Percentiles rank a stretch among this genome's conserved stretches.
These are phyloP conservation scores for Lactifluus hygrophoroides DNA, from an alignment of 768 basidiomycete species.

Conservation along the genomic window DNA sequence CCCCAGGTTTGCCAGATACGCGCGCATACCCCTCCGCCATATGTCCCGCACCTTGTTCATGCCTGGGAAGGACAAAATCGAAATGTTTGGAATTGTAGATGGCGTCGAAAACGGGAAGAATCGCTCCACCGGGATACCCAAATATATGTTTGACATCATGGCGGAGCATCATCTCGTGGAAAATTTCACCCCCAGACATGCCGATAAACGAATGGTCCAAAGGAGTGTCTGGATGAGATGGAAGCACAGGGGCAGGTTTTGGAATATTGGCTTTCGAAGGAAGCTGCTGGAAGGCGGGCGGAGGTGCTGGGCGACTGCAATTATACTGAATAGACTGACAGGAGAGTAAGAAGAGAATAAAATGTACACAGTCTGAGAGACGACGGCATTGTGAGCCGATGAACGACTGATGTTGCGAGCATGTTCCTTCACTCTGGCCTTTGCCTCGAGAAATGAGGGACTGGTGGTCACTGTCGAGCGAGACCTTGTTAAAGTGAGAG, in stretches of 20 bases:
- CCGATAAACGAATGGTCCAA: conserved; percentile 86
- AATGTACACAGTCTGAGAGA: conserved; percentile 55
- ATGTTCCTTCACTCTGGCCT: conserved; percentile 71
- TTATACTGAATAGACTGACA: background rate
- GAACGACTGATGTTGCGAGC: conserved; percentile 68
- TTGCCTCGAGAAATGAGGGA: conserved; percentile 64
- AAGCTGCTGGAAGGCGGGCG: conserved; percentile 46
- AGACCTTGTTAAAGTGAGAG: conserved; percentile 36
- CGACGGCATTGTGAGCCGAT: conserved; percentile 48
- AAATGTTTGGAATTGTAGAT: conserved; percentile 95
- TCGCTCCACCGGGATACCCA: conserved; percentile 96
- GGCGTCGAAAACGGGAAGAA: conserved; percentile 99
- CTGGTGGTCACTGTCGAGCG: conserved; percentile 41
- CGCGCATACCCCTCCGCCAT: conserved; percentile 99
- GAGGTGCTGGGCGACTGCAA: conserved; percentile 51
- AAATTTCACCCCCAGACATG: conserved; percentile 92
- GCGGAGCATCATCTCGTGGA: conserved; percentile 99
- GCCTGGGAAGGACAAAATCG: conserved; percentile 89
- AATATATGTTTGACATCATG: conserved; percentile 96
- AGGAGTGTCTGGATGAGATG: conserved; percentile 36
- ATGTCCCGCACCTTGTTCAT: conserved; percentile 97
- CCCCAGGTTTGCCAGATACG: conserved; percentile 94
- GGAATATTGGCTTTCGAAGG: conserved; percentile 35
- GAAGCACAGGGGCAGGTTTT: conserved; percentile 29
- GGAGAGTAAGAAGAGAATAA: background rate